These are phyloP conservation scores for Aspergillus taichungensis DNA, from an alignment of 495 filamentous ascomycete genomes.

Conservation along the genomic window DNA sequence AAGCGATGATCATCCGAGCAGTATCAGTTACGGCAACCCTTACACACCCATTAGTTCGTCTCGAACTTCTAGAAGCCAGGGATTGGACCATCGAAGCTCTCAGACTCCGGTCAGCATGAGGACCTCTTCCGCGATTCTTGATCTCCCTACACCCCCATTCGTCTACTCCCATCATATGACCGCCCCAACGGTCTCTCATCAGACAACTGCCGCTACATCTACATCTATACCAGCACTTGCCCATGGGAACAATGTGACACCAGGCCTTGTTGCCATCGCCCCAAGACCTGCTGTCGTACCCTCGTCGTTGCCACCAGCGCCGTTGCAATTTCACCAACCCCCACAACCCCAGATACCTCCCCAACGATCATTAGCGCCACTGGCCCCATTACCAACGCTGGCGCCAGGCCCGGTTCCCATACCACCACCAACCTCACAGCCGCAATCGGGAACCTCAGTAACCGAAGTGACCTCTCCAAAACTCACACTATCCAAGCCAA, in stretches of 20 bases:
- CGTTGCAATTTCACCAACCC: not conserved
- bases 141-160: slow-evolving; percentile 18
- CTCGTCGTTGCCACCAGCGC: not conserved
- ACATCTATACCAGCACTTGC: not conserved
- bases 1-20: no score
- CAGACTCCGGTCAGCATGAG: slow-evolving; percentile 9
- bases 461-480: slow-evolving; percentile 1
- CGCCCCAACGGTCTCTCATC: slow-evolving; percentile 4
- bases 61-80: not conserved
- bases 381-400: not conserved
- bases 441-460: not conserved
- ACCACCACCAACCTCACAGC: not conserved
- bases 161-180: slow-evolving; percentile 6
- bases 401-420: not conserved
- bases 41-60: no score
- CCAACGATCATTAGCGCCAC: not conserved
- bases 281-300: slow-evolving; percentile 8
- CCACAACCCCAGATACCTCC: not conserved
- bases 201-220: slow-evolving; percentile 1
- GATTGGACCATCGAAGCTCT: not conserved
- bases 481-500: slow-evolving; percentile 2
- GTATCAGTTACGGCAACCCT: no score
- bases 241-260: not conserved
- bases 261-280: slow-evolving; percentile 8
- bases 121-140: slow-evolving; percentile 17